These are phyloP conservation scores for Solanum chacoense DNA, from an alignment of 305 asterid species.

Conservation along the genomic window DNA sequence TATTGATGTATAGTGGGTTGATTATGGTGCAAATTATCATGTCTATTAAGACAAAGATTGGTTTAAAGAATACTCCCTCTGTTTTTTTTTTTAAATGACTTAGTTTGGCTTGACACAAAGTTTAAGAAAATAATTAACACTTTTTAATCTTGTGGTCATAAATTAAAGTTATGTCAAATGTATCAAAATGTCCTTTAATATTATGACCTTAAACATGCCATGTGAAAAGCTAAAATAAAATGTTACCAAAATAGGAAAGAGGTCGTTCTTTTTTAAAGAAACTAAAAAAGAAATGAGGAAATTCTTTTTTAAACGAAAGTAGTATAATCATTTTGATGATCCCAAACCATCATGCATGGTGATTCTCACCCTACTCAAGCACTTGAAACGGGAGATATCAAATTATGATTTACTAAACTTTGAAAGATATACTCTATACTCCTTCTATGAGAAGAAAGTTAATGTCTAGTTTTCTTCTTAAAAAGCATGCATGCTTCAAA, in stretches of 20 bases:
- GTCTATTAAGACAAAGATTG: neutral
- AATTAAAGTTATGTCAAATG: neutral
- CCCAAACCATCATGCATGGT: neutral
- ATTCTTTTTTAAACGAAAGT: neutral
- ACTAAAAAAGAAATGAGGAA: neutral
- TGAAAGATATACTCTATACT: neutral
- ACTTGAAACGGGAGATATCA: neutral
- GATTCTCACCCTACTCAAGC: neutral
- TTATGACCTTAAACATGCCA: neutral
- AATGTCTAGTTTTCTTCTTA: neutral
- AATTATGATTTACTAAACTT: neutral
- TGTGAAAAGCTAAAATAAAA: neutral
- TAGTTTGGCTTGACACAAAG: neutral
- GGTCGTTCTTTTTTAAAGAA: neutral
- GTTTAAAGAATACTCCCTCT: neutral
- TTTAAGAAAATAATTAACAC: too few species aligned
- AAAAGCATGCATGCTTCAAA: neutral
- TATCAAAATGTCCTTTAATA: neutral
- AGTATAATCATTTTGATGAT: neutral
- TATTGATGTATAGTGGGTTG: neutral
- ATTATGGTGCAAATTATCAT: neutral
- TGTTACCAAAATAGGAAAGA: neutral
- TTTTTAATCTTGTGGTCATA: neutral
- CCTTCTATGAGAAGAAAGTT: neutral
- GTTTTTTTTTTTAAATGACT: neutral